Base-by-base conservation (phyloP, 805 yeast species). In the Wickerhamomyces silvicola region DNA sequence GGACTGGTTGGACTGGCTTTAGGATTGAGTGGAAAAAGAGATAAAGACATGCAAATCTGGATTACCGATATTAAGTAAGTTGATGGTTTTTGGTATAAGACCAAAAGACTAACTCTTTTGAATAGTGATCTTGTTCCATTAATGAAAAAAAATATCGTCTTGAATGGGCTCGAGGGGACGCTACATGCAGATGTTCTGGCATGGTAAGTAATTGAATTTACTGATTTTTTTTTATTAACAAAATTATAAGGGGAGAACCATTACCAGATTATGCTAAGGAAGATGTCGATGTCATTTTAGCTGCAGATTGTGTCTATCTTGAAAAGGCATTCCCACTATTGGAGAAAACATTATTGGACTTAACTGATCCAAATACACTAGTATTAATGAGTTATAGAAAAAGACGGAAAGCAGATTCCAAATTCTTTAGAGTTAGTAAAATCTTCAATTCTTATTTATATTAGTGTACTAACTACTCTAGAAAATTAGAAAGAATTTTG, bases 231-330 rank as follows among this genome's bases (percentile, higher is more conserved):
- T 7, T 16, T 30, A 18, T 17, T 18, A 24, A 24, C n/a, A 5
- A 17, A 9, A 12, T 20, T 11, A 5, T 9, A 22, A 46, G 52
- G 63, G 70, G 70, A 7, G 56, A 54, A 14, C 45, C 46, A 2
- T 38, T 66, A 10, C 71, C 72, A 5, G 54, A 42, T 1, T 61
- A 57, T 32, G 55, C 65, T 9, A 23, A 40, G 9, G 45, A 43
- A 1, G 55, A 50, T 5, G 59, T 62, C 4, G 77, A 72, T 48
- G 52, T 72, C 5, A 52, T 74, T 3, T 45, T 74, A 16, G 80
- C 79, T 5, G 80, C 80, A 0, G 81, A 74, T 48, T 73, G 79
- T 49, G 79, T 75, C 10, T 74, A 74, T 36, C 54, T 69, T 18
- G 80, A 72, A 42, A 46, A 56, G 8, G 75, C 77, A 3, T 74